A percentile compares a stretch with the other conserved stretches of the same genome.
Conservation (phyloP, 352 stramenopile species). For the Salisapilia sapeloensis region DNA sequence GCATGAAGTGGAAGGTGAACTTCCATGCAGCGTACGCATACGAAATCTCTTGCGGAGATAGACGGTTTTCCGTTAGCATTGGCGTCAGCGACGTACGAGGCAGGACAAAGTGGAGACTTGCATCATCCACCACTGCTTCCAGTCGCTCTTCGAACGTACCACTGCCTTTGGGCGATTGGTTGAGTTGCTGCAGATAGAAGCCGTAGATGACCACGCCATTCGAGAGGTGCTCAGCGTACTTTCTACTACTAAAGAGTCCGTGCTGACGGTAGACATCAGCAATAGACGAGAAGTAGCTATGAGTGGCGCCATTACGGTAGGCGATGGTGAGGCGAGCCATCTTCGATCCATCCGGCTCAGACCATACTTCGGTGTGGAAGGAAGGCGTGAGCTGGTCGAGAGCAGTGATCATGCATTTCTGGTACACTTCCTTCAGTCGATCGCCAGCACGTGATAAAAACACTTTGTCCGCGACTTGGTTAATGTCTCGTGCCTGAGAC, state of each 20-base stretch:
- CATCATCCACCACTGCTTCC: conserved; percentile 40
- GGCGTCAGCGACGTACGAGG: conserved; percentile 69
- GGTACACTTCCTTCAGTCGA: conserved; percentile 58
- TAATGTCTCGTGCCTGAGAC: conserved; percentile 58
- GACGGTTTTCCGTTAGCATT: conserved; percentile 57
- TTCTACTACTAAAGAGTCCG: conserved; percentile 64
- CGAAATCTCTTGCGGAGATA: conserved; percentile 63
- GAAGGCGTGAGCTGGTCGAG: conserved; percentile 59
- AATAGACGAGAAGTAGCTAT: conserved; percentile 80
- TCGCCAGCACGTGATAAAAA: conserved; percentile 52
- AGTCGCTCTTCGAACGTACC: conserved; percentile 54
- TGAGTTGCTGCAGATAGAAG: conserved; percentile 69
- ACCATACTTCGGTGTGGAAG: conserved; percentile 70
- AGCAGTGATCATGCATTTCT: conserved; percentile 54
- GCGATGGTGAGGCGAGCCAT: conserved; percentile 65
- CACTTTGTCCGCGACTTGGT: conserved; percentile 55
- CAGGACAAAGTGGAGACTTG: conserved; percentile 71
- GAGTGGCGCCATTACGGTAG: conserved; percentile 57
- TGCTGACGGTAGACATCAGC: conserved; percentile 74
- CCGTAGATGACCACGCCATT: conserved; percentile 74
- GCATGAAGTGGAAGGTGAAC: conserved; percentile 81
- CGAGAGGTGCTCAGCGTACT: conserved; percentile 76
- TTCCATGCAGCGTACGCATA: conserved; percentile 80
- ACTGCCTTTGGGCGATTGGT: conserved; percentile 23
- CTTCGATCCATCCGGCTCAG: conserved; percentile 48